Conservation (phyloP, 2,329 filamentous ascomycete genomes). For the Apiospora hydei region DNA sequence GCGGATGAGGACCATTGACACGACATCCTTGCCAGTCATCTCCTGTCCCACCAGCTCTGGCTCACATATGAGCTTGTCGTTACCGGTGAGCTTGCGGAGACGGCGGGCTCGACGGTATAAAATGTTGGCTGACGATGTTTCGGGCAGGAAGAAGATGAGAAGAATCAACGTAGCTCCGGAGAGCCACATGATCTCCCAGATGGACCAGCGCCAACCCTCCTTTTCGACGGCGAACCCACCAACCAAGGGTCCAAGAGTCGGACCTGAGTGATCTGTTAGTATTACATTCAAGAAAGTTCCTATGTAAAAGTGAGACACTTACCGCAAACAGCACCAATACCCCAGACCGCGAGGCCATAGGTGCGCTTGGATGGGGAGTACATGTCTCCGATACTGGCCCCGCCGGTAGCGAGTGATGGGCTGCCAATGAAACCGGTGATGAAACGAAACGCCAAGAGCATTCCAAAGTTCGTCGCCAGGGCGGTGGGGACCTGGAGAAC, state of each 20-base stretch:
- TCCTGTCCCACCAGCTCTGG: constrained; percentile 56
- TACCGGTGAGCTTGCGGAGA: constrained; percentile 47
- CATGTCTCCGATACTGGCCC: constrained; percentile 39
- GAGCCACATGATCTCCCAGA: constrained; percentile 57
- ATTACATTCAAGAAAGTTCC: too few species aligned
- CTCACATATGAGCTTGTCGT: constrained; percentile 57
- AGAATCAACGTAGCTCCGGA: constrained; percentile 49
- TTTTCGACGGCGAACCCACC: constrained; percentile 53
- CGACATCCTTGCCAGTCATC: constrained; percentile 49
- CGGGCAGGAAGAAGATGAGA: constrained; percentile 60
- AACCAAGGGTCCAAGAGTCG: constrained; percentile 56
- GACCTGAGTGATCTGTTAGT: constrained; percentile 36
- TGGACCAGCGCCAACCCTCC: constrained; percentile 56
- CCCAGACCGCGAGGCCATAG: constrained; percentile 54
- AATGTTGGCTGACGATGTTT: constrained; percentile 61
- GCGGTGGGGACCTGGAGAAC: constrained; percentile 61
- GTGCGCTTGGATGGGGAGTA: constrained; percentile 47
- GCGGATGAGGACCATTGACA: constrained; percentile 55
- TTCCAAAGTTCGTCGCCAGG: constrained; percentile 59
- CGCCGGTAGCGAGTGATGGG: constrained; percentile 40
- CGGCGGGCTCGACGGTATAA: constrained; percentile 59
- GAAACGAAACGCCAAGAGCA: constrained; percentile 60
- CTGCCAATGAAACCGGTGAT: constrained; percentile 55
- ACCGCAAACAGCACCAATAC: constrained; percentile 45
- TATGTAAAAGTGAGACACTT: background rate